Evolutionary conservation across 2,329 filamentous ascomycete species (phyloP), one percentile per base, ranked within the genome.

Genomic region (Emericellopsis atlantica): DNA sequence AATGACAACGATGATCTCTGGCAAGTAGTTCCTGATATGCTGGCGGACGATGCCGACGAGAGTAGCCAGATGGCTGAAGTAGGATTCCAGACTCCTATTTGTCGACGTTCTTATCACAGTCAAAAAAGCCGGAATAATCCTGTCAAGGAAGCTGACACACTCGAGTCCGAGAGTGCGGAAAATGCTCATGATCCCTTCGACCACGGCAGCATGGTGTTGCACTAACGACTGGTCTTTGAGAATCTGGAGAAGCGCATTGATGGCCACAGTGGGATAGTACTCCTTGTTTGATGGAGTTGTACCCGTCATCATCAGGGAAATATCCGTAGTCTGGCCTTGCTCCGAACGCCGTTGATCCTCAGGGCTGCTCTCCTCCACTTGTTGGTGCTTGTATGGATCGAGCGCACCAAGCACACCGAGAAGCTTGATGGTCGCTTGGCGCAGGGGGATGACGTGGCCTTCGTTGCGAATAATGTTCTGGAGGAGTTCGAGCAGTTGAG

Each of bases 131-230:
- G 93, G 92, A 26, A 98, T 85, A 45, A 98, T 95, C 45, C 92
- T 83, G 45, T 85, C 84, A 2, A 98, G 75, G 60, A 96, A 98
- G 0, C 87, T 84, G 8, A 98, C 90, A 57, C 92, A 98, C 57
- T 96, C 95, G 51, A 98, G 66, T 2, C 92, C 92, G 45, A 98
- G 73, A 0, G 93, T 98, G 51, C 92, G 85, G 64, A 98, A 98
- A 44, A 98, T 98, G 51, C 87, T 95, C 80, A 98, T 96, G 51
- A 98, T 93, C 5, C 92, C 92, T 58, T 96, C 92, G 40, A 98
- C 92, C 12, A 96, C 90, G 10, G 83, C 79, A 4, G 88, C 90
- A 54, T 98, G 93, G 52, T 95, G 90, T 53, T 93, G 85, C 11
- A 82, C 77, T 5, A 98, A 69, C 0, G 92, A 96, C 22, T 81